Base-by-base conservation (phyloP, 176 grass and related monocot species). In the Bonia amplexicaulis region DNA sequence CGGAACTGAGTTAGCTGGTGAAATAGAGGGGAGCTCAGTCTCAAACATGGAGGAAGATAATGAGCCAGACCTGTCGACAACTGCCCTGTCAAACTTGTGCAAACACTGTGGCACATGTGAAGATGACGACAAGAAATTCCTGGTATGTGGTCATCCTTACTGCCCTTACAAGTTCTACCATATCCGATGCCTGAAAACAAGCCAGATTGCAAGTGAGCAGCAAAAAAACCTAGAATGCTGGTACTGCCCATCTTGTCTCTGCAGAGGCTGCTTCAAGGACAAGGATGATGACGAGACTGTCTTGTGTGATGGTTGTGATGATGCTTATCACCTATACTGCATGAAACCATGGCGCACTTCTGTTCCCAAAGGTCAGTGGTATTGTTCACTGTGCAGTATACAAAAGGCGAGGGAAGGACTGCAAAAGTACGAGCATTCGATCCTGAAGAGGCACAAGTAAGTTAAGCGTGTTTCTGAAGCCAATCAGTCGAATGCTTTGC, bases 161-260 rank as follows among this genome's bases (percentile, higher is more conserved):
- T 96, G 96, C 62, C 71, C 71, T 12, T 99, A 86, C 74, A 99
- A 92, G 86, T 96, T 84, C 69, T 99, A 99, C 82, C 96, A 96
- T 73, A 82, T 95, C 53, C 87, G 88, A 79, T 98, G 96, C 77
- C 78, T 98, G 23, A 98, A 92, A 82, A 84, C 89, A 25, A 92
- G 75, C 70, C 96, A 98, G 90, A 89, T 96, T 81, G 96, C 90
- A 45, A 76, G 55, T 7, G 84, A 86, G 62, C 83, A 90, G 60
- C 96, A 96, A 81, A 70, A 85, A 52, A 91, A 96, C 1, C 83
- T 69, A 77, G 37, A 75, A 9, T 94, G 91, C 91, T 96, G 96
- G 96, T 99, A 96, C 72, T 99, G 96, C 81, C 93, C 96, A 2
- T 99, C 96, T n/a, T 96, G 96, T 55, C 82, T 96, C 16, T 99